Base-by-base conservation (phyloP, 345 rosid genomes). In the Moringa oleifera region DNA sequence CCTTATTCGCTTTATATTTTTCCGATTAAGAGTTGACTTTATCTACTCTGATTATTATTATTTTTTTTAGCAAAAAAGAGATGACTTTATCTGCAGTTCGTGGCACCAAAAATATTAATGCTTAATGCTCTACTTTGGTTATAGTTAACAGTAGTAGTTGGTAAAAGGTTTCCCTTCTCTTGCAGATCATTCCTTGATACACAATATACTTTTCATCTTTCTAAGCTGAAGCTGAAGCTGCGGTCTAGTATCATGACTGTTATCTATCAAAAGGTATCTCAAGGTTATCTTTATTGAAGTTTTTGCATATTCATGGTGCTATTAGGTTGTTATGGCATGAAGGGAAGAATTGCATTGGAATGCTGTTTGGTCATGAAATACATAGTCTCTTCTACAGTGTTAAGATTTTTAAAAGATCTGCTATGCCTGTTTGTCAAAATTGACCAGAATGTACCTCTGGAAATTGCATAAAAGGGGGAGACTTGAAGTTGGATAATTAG, bases 131-230 rank as follows among this genome's bases (percentile, higher is more conserved):
- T 19, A 21, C n/a, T n/a, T n/a, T n/a, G 53, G 55, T 19, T 46
- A 45, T 20, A 20, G 59, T 61, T 51, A 21, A 51, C 18, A 5
- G 10, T 23, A 36, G 50, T 41, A 25, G 9, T 47, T 53, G 17
- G 58, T 28, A 51, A 64, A 6, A 36, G 57, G 19, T 61, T 63
- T 51, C 23, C 49, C 55, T 55, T 66, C 78, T 74, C 58, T 61
- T 74, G 74, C 87, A 92, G 98, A 76, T 92, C 98, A 55, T 85
- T 92, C 62, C 80, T 81, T 59, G 98, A 92, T 78, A 83, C 96
- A 49, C 96, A 92, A 61, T 92, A 89, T 72, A 60, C 83, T 23
- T 85, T 75, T 69, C 86, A 69, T 68, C 85, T 92, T 54, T 73
- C 88, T 22, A 92, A 87, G 81, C 79, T 92, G 69, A 89, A 81